phyloP scores from a whole-genome alignment of 2,329 filamentous ascomycete species.

The Lasiodiplodia gonubiensis region DNA sequence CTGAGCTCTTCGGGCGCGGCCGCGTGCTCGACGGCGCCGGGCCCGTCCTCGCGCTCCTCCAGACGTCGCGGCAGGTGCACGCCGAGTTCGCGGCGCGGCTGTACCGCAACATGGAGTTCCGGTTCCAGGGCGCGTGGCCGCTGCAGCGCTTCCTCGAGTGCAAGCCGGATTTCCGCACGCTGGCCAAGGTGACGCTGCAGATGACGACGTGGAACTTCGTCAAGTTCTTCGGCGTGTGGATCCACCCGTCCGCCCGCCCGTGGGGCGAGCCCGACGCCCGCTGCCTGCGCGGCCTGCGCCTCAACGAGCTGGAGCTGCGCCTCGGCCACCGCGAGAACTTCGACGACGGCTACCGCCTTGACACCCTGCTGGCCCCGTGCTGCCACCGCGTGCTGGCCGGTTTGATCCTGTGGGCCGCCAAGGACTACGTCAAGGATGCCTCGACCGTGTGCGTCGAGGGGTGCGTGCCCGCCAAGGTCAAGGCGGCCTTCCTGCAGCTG shows the following conservation, averaged over 20 bases:
- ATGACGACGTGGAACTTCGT: constrained; percentile 25
- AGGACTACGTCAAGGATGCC: constrained; percentile 11
- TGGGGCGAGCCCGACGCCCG: constrained; percentile 20
- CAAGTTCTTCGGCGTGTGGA: constrained; percentile 26
- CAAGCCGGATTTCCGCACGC: background rate
- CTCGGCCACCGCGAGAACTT: constrained; percentile 24
- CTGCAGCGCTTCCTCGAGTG: constrained; percentile 18
- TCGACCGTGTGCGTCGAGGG: constrained; percentile 10
- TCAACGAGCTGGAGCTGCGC: constrained; percentile 14
- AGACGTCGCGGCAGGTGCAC: constrained; percentile 5
- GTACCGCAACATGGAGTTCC: constrained; percentile 16
- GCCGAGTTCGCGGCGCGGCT: constrained; percentile 17
- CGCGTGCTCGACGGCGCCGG: constrained; percentile 24
- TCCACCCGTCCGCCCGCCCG: constrained; percentile 12
- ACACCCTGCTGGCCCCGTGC: constrained; percentile 16
- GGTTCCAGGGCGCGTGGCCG: constrained; percentile 17
- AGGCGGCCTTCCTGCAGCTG: constrained; percentile 19
- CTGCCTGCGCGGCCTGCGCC: constrained; percentile 7
- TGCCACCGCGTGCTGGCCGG: constrained; percentile 24
- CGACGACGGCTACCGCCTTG: constrained; percentile 2
- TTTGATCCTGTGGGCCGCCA: constrained; percentile 17
- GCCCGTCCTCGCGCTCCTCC: constrained; percentile 15
- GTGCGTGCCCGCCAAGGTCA: constrained; percentile 13
- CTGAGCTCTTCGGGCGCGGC: constrained; percentile 23
- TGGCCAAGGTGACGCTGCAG: constrained; percentile 22